Evolutionary conservation across 2,329 filamentous ascomycete species (phyloP).

Genomic region (Penicillium sp.): DNA sequence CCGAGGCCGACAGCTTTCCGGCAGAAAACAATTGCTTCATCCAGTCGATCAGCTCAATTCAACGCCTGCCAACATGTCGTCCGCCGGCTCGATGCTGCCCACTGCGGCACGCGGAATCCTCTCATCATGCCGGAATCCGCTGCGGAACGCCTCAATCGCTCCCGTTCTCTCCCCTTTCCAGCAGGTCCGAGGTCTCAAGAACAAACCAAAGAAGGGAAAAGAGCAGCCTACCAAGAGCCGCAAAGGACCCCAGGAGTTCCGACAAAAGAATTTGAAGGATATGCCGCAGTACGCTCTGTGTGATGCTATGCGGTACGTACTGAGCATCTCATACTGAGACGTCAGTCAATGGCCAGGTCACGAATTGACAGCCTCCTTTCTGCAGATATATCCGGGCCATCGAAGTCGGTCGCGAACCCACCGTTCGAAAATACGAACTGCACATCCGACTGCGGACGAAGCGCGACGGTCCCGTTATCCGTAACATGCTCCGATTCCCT

Average conservation of each 20-base stretch:
- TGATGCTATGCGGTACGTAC: conserved; percentile 71
- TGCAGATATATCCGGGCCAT: conserved; percentile 76
- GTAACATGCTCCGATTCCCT: conserved; percentile 78
- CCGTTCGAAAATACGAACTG: conserved; percentile 75
- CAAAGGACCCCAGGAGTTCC: conserved; percentile 59
- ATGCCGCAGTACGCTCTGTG: conserved; percentile 70
- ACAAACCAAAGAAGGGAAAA: conserved; percentile 37
- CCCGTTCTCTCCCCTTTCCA: conserved; percentile 27
- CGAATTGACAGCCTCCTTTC: conserved; percentile 10
- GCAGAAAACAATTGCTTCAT: conserved; percentile 29
- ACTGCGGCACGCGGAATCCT: conserved; percentile 28
- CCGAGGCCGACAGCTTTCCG: conserved; percentile 26
- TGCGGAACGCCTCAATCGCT: conserved; percentile 26
- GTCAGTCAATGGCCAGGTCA: not conserved
- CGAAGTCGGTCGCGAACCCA: conserved; percentile 74
- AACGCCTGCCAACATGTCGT: conserved; percentile 27
- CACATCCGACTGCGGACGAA: conserved; percentile 71
- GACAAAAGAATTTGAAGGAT: conserved; percentile 53
- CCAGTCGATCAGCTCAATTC: conserved; percentile 8
- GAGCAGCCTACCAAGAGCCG: conserved; percentile 53
- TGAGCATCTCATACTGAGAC: not conserved
- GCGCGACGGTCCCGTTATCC: conserved; percentile 77
- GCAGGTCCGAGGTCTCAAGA: conserved; percentile 32
- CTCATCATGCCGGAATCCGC: conserved; percentile 26
- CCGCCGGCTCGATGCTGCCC: conserved; percentile 29